Conservation (phyloP, 495 filamentous ascomycete genomes). For the Xylaria castorea region DNA sequence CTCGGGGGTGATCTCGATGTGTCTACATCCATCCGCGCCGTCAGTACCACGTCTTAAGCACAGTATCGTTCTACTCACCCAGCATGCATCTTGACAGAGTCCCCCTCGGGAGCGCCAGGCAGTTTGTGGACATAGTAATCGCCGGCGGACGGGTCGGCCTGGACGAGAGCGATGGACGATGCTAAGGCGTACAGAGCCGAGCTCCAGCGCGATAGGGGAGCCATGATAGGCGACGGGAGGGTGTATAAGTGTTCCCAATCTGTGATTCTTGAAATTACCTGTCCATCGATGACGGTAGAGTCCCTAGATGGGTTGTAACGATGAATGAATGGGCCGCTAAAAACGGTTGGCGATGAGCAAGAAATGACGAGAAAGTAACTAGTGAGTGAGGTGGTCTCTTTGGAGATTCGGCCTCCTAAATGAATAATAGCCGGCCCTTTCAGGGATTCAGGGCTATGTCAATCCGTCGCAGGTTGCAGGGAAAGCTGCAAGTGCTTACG, state of each 20-base stretch:
- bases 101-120: constrained; percentile 83
- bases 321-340: neutral
- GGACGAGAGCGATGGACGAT: constrained; percentile 42
- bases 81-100: constrained; percentile 94
- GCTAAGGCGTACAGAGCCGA: constrained; percentile 44
- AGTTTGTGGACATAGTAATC: constrained; percentile 89
- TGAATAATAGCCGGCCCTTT: constrained; percentile 14
- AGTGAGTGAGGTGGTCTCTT: constrained; percentile 24
- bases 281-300: constrained; percentile 15
- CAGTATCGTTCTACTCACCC: constrained; percentile 66
- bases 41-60: neutral
- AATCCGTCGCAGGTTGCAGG: constrained; percentile 1
- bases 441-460: constrained; percentile 14
- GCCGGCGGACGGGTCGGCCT: constrained; percentile 61
- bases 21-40: constrained; percentile 55
- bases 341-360: neutral
- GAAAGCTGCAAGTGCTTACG: neutral
- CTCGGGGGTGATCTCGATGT: constrained; percentile 85
- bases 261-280: neutral
- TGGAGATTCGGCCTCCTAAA: constrained; percentile 19
- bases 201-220: constrained; percentile 43
- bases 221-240: constrained; percentile 30
- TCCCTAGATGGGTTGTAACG: neutral
- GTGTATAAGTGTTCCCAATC: constrained; percentile 4
- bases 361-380: neutral